These are phyloP conservation scores for Tetrapisispora namnaoensis DNA, from an alignment of 805 yeast species.

Conservation along the genomic window DNA sequence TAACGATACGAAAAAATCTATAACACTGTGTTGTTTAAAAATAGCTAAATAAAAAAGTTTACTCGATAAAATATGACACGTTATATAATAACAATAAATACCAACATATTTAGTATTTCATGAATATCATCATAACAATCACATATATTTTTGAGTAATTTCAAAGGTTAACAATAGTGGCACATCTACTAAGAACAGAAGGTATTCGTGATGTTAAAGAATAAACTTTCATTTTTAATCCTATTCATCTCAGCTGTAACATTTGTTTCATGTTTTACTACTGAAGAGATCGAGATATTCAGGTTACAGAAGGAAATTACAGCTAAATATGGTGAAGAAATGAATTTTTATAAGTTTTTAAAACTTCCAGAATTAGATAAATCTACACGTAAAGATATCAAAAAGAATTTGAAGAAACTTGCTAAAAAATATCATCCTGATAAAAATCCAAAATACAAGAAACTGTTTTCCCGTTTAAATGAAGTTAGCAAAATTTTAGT, in stretches of 20 bases:
- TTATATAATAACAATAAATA: no score
- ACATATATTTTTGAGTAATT: no score
- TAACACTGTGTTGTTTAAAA: no score
- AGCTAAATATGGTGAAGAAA: conserved; percentile 49
- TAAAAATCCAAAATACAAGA: conserved; percentile 43
- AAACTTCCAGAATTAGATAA: conserved; percentile 33
- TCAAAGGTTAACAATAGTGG: no score
- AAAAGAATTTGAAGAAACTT: conserved; percentile 57
- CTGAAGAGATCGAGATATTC: conserved; percentile 76
- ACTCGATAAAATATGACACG: no score
- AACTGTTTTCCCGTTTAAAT: conserved; percentile 64
- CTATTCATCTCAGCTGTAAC: conserved; percentile 13
- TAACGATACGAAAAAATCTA: no score
- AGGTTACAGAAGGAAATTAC: conserved; percentile 54
- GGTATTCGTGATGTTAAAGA: neutral
- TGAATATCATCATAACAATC: no score
- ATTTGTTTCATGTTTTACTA: conserved; percentile 40
- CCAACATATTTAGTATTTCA: no score
- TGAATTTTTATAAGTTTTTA: conserved; percentile 62
- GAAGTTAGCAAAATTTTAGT: conserved; percentile 66
- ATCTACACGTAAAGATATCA: conserved; percentile 44
- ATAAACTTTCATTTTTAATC: neutral
- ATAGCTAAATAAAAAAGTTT: no score
- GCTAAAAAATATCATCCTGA: conserved; percentile 82
- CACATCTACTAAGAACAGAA: no score